A percentile compares a stretch with the other conserved stretches of the same genome.
phyloP scores from a whole-genome alignment of 2,329 filamentous ascomycete species.

The Trichophyton benhamiae region DNA sequence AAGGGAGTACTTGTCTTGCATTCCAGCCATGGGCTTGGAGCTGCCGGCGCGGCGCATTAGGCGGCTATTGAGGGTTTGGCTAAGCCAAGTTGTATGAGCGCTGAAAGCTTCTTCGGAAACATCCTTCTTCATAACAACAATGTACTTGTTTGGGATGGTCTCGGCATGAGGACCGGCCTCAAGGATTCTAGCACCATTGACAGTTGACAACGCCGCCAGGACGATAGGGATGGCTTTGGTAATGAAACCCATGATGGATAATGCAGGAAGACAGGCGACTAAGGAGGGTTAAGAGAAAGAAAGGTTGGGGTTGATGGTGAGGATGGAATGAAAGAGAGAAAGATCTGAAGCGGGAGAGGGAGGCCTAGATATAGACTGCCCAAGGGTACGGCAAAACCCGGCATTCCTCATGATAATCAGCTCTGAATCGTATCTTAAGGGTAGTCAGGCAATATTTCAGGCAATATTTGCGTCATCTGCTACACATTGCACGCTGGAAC shows the following conservation, averaged over 20 bases:
- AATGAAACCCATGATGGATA: conserved; percentile 6
- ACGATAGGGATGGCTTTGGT: conserved; percentile 4
- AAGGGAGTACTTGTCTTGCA: conserved; percentile 7
- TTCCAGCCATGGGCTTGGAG: conserved; percentile 1
- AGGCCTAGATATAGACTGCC: background rate
- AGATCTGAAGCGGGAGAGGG: background rate
- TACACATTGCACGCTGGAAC: background rate
- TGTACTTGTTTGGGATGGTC: conserved; percentile 7
- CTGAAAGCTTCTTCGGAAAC: conserved; percentile 4
- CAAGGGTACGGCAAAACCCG: background rate
- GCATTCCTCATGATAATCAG: background rate
- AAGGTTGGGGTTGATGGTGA: background rate
- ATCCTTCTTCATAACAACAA: conserved; percentile 9
- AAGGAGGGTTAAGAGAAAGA: background rate
- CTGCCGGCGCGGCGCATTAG: background rate
- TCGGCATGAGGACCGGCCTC: background rate
- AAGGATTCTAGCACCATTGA: conserved; percentile 7
- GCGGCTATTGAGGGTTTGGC: conserved; percentile 1
- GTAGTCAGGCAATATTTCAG: background rate
- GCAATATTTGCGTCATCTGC: background rate
- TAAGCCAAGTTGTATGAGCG: conserved; percentile 4
- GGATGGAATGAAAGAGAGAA: background rate
- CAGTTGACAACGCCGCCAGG: conserved; percentile 6
- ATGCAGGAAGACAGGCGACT: background rate
- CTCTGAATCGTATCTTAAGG: background rate